Evolutionary conservation across 164 flowering plant genomes (phyloP), one percentile per base, ranked within the genome.

Genomic region (Annona squamosa): DNA sequence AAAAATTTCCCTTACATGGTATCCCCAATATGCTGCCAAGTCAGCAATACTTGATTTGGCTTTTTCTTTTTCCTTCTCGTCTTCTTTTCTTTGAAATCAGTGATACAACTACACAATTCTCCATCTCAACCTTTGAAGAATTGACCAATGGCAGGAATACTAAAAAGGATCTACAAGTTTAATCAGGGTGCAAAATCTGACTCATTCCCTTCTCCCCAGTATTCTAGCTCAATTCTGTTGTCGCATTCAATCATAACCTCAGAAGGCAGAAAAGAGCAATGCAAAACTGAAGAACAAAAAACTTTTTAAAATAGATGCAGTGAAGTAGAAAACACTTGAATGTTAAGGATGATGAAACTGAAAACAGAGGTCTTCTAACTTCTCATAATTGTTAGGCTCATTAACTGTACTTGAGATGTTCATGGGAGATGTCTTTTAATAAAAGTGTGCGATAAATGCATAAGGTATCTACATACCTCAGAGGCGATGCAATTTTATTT

Each of bases 401-500:
- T 37, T 13, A 63, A 65, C 18, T n/a, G 70, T 12, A 41, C 43
- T 4, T 16, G 46, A 41, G 4, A 61, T 17, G 47, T 62, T 65
- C 9, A 69, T 43, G 43, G 41, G 13, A 2, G 9, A 67, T 67
- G 69, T 44, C 56, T 44, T 42, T 46, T 46, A 68, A 16, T 2
- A 70, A 65, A 52, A 44, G 42, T 42, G 7, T 46, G 26, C 37
- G 63, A 45, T 59, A 2, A 71, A 71, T 17, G 70, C 3, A 70
- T 26, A 7, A 44, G 13, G 18, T 0, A 37, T 61, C 48, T 68
- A 46, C 43, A 56, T 78, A 91, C 97, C 93, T 86, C 13, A 90
- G 72, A 67, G 98, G 98, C 4, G 87, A 76, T 4, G 97, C 93
- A 71, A 83, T 78, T 74, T 75, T 79, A 65, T 91, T 89, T 16